phyloP scores from a whole-genome alignment of 2,329 filamentous ascomycete species.

The Helotiales sp. region DNA sequence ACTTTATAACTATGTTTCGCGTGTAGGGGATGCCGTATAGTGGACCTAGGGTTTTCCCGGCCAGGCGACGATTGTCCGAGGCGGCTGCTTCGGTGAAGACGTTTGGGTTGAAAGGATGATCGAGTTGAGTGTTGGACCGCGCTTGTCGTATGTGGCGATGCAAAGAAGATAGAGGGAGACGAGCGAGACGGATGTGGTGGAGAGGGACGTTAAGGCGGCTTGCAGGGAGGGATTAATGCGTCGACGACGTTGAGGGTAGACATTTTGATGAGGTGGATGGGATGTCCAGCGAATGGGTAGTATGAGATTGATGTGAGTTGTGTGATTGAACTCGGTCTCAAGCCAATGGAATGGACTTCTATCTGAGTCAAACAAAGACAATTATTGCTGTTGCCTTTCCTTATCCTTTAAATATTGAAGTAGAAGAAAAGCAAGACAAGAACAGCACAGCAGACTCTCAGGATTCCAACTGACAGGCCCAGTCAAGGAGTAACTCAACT shows the following conservation, averaged over 20 bases:
- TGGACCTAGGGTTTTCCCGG: neutral
- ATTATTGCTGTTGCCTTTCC: too few species aligned
- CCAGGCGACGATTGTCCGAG: neutral
- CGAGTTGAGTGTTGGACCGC: neutral
- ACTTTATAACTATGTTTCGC: slow-evolving; percentile 64
- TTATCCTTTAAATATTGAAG: too few species aligned
- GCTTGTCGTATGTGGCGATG: neutral
- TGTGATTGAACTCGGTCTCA: too few species aligned
- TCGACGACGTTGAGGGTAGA: neutral
- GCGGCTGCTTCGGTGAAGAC: neutral
- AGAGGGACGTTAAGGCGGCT: neutral
- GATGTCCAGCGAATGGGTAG: too few species aligned
- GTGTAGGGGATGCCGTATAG: slow-evolving; percentile 61
- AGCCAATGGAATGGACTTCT: too few species aligned
- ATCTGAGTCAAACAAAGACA: too few species aligned
- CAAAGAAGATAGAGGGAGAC: neutral
- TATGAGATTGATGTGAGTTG: too few species aligned
- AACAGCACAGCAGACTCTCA: too few species aligned
- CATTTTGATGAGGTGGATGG: neutral
- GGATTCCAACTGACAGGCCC: too few species aligned
- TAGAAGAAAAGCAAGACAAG: too few species aligned
- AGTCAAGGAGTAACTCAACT: too few species aligned
- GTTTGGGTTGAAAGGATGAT: neutral
- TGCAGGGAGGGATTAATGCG: neutral
- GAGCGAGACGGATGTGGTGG: neutral